Evolutionary conservation across 257 asterid species (phyloP).

Genomic region (Primulina tabacum): DNA sequence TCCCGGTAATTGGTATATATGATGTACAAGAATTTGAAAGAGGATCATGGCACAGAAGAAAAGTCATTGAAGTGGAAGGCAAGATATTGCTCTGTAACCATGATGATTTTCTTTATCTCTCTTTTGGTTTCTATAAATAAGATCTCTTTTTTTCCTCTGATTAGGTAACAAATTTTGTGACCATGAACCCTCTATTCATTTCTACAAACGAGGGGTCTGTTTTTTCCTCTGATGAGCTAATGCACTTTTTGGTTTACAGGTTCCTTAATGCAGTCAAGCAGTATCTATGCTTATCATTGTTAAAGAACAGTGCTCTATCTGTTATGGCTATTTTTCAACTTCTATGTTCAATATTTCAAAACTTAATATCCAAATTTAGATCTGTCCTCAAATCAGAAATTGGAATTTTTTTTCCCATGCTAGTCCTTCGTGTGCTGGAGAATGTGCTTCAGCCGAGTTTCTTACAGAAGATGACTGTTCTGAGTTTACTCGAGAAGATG

Average conservation of each 20-base stretch:
- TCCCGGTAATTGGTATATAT: no score
- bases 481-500: constrained; percentile 74
- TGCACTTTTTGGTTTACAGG: not conserved
- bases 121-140: not conserved
- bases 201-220: no score
- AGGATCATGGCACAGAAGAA: not conserved
- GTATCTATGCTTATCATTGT: constrained; percentile 49
- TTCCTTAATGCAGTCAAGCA: constrained; percentile 52
- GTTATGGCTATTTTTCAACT: constrained; percentile 59
- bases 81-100: not conserved
- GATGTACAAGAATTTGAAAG: not conserved
- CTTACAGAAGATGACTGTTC: constrained; percentile 93
- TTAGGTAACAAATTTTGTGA: not conserved
- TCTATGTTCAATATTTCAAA: constrained; percentile 46
- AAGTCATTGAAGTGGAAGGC: not conserved
- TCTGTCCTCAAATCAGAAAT: constrained; percentile 93
- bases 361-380: constrained; percentile 70
- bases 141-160: not conserved
- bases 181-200: no score
- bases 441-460: constrained; percentile 98
- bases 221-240: not conserved
- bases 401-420: constrained; percentile 94
- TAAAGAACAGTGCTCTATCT: constrained; percentile 59
- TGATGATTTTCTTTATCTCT: not conserved
- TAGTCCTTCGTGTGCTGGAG: constrained; percentile 95